Evolutionary conservation across 2,329 filamentous ascomycete genomes (phyloP), one percentile per base, ranked within the genome.

Genomic region (Aspergillus nomiae): DNA sequence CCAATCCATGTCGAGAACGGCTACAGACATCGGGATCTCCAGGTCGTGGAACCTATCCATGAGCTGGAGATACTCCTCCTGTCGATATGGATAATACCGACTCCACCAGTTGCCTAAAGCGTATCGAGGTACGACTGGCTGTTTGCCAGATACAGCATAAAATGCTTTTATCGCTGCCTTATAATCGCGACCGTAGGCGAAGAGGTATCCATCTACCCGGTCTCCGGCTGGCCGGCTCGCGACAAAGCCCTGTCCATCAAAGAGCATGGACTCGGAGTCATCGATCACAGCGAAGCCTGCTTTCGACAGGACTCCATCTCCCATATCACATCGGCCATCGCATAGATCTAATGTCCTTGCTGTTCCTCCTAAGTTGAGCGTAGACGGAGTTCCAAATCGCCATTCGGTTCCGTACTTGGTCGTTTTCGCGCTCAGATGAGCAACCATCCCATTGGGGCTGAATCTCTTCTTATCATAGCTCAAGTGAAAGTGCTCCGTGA

Each of bases 1-100:
- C 87, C 87, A 89, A 71, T 89, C 87, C 87, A 89, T 89, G 69
- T 90, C 87, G 4, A 89, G 73, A 0, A 89, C 86, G 2, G 83
- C 86, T 7, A 88, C 85, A 6, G 82, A 85, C 43, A 89, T 75
- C 0, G 87, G 87, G 8, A 89, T 81, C 0, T 79, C 73, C 28
- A 84, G 74, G 10, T 75, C 73, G 5, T 76, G 71, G 65, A 89
- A 89, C 56, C 80, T 78, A 60, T 87, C 84, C 79, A 89, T 85
- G 19, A 90, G 77, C 16, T 76, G 73, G 2, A 88, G 64, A 68
- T 89, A 89, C 66, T 87, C 84, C 2, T 83, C 77, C 32, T 82
- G 80, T 0, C 77, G 78, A 69, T 89, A 90, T 2, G 80, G 81
- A 68, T 89, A 83, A 71, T 89, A 89, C 9, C 87, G 79, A 54